These are phyloP conservation scores for Trichophyton benhamiae DNA, from an alignment of 2,329 filamentous ascomycete genomes.

Conservation along the genomic window DNA sequence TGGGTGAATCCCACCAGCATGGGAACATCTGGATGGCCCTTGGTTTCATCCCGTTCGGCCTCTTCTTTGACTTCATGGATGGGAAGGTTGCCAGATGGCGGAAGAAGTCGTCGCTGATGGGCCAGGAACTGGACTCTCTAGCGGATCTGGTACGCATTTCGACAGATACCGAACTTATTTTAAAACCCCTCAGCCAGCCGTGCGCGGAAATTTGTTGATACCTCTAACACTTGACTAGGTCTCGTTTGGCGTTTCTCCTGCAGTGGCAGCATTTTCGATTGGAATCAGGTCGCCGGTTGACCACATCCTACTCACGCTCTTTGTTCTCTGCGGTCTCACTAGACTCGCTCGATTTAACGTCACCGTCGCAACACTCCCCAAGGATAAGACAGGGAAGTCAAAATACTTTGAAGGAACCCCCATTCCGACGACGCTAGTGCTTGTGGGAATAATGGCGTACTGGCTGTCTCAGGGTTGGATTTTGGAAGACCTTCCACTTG, in stretches of 20 bases:
- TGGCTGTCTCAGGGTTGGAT: conserved; percentile 77
- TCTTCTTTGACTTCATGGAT: conserved; percentile 98
- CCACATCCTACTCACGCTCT: conserved; percentile 68
- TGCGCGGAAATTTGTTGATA: not conserved
- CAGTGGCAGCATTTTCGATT: conserved; percentile 74
- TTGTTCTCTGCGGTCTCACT: conserved; percentile 88
- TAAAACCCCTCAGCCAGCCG: not conserved
- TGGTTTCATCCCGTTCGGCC: conserved; percentile 74
- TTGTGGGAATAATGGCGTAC: conserved; percentile 76
- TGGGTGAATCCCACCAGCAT: conserved; percentile 54
- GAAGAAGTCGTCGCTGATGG: conserved; percentile 95
- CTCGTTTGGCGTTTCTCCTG: conserved; percentile 86
- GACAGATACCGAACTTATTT: not conserved
- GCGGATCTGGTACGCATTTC: conserved; percentile 65
- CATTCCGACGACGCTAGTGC: conserved; percentile 75
- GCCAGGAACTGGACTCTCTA: conserved; percentile 89
- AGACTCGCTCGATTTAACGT: conserved; percentile 96
- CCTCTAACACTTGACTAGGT: conserved; percentile 45
- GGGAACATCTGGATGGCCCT: conserved; percentile 71
- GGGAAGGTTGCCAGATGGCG: conserved; percentile 93
- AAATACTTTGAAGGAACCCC: conserved; percentile 95
- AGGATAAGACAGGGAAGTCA: conserved; percentile 82
- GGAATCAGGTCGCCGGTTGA: conserved; percentile 76
- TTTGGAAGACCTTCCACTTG: conserved; percentile 63
- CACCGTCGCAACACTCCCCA: conserved; percentile 76